Base-by-base conservation (phyloP, 345 rosid species). In the Draba incana region DNA sequence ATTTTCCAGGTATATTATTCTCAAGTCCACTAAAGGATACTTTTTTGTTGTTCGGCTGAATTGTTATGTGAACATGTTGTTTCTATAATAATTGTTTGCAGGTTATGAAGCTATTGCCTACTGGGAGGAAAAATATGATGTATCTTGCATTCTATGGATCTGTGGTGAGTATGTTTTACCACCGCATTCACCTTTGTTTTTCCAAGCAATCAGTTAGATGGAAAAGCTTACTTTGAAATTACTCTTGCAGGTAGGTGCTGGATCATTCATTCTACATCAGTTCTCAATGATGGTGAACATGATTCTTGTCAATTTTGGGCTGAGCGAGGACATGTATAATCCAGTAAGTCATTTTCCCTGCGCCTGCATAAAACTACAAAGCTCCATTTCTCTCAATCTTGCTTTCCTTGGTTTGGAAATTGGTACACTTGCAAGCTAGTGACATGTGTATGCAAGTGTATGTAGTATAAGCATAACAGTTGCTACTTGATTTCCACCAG, bases 271-370 rank as follows among this genome's bases (percentile, higher is more conserved):
- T 27, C 77, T 94, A 38, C 97, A 88, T 82, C 92, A 91, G 15
- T 82, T 91, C 41, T 92, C 97, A 12, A 37, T 67, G 84, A 74
- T 88, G 84, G 88, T 92, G 49, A 86, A 88, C 68, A 79, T 88
- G 37, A 71, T 92, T 79, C 97, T 92, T 71, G 70, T 80, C 66
- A 95, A 74, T 58, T 89, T 95, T 33, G 98, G 98, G 56, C 75
- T 95, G 47, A 85, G 84, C 54, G 96, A 89, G 53, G 99, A 95
- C 68, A 89, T 95, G 97, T 91, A 92, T 80, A 88, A 86, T 77
- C 93, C 88, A 1, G 97, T 91, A 68, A 83, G 96, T 80, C 52
- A 46, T 42, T 53, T 27, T 66, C 60, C 59, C 59, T 65, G 27
- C 49, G 38, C 50, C 23, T 64, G 12, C 23, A 31, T 51, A 48